Conservation (phyloP, 2,329 filamentous ascomycete genomes). For the Cyclaneusma minus region DNA sequence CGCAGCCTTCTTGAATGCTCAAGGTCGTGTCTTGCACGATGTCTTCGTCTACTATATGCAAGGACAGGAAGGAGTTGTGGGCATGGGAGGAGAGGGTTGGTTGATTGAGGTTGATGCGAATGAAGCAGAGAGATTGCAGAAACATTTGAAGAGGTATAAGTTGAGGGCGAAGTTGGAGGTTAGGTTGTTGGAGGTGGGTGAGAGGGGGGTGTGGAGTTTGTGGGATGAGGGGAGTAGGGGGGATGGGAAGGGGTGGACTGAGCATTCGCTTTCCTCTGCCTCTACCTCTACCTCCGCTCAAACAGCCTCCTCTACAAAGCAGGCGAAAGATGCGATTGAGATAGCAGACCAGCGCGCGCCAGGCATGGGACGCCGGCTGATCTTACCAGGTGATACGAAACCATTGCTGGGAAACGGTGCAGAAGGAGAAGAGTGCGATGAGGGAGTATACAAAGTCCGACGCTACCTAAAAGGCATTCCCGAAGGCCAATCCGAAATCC, state of each 20-base stretch:
- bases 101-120: constrained; percentile 69
- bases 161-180: constrained; percentile 66
- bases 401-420: constrained; percentile 14
- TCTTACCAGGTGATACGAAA: constrained; percentile 21
- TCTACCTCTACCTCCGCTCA: not conserved
- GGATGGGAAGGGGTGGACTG: constrained; percentile 6
- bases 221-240: constrained; percentile 32
- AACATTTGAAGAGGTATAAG: constrained; percentile 73
- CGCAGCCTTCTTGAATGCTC: constrained; percentile 71
- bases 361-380: constrained; percentile 36
- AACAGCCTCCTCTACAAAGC: not conserved
- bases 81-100: constrained; percentile 33
- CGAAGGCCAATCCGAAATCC: constrained; percentile 72
- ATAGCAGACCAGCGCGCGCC: constrained; percentile 35
- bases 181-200: constrained; percentile 45
- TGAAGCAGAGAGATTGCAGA: constrained; percentile 44
- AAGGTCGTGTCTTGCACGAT: constrained; percentile 74
- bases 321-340: constrained; percentile 2
- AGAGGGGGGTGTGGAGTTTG: constrained; percentile 54
- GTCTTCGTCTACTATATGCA: constrained; percentile 60
- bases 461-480: constrained; percentile 69
- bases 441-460: constrained; percentile 55
- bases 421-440: constrained; percentile 29
- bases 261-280: constrained; percentile 5
- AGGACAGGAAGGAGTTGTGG: constrained; percentile 1